Percentiles rank a stretch among this genome's conserved stretches.
Evolutionary conservation across 495 filamentous ascomycete genomes (phyloP).

Genomic region (Hyaloscypha hepaticicola): DNA sequence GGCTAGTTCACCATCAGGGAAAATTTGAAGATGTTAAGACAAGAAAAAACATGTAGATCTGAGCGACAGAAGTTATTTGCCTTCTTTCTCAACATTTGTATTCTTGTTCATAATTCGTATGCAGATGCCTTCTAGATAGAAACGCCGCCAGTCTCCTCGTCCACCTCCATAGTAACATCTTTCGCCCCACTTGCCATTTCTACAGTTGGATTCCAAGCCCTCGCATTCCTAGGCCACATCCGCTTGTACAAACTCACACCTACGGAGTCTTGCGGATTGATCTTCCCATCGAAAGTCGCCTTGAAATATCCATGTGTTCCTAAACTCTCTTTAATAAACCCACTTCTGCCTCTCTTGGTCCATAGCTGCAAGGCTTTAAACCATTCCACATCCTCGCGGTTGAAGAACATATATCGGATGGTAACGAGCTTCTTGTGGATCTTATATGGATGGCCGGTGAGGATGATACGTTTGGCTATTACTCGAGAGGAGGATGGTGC

Average conservation of each 20-base stretch:
- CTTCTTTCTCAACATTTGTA: neutral
- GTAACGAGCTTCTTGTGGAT: constrained; percentile 97
- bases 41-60: neutral
- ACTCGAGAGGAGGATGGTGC: constrained; percentile 76
- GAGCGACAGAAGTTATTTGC: neutral
- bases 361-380: constrained; percentile 95
- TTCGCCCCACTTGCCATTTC: constrained; percentile 12
- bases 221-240: constrained; percentile 76
- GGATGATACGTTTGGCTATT: constrained; percentile 88
- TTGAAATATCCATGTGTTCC: constrained; percentile 99
- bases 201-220: constrained; percentile 39
- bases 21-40: too few relatives aligned
- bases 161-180: constrained; percentile 25
- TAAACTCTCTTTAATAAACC: constrained; percentile 88
- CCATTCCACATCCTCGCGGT: constrained; percentile 88
- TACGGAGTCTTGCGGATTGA: constrained; percentile 91
- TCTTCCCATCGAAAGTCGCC: constrained; percentile 91
- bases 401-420: constrained; percentile 99
- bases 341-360: constrained; percentile 84
- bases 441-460: constrained; percentile 96
- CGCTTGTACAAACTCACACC: constrained; percentile 93
- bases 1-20: too few relatives aligned
- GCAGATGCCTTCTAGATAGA: neutral
- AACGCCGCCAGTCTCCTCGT: constrained; percentile 3
- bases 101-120: neutral